Conservation (phyloP, 495 filamentous ascomycete genomes). For the Xylaria curta region DNA sequence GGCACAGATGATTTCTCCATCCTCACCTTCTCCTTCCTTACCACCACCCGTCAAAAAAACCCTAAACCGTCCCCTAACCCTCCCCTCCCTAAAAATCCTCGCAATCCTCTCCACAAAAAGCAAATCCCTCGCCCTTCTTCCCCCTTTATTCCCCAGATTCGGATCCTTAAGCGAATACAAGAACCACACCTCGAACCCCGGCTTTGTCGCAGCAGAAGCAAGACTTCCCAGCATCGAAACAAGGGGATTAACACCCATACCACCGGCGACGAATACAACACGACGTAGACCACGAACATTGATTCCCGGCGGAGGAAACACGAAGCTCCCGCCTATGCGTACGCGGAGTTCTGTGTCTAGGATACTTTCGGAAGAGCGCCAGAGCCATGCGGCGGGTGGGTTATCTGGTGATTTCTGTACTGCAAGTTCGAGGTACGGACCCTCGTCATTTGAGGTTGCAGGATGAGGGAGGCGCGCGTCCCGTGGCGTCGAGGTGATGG, state of each 20-base stretch:
- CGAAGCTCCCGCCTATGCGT: constrained; percentile 80
- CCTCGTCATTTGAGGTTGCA: neutral
- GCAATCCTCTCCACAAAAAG: constrained; percentile 55
- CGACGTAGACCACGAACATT: constrained; percentile 52
- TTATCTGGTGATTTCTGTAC: constrained; percentile 70
- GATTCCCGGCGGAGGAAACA: constrained; percentile 68
- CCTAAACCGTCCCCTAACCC: constrained; percentile 38
- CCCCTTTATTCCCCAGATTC: neutral
- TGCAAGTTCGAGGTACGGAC: constrained; percentile 71
- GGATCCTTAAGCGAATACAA: constrained; percentile 51
- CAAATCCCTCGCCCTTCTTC: constrained; percentile 32
- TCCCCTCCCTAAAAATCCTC: constrained; percentile 38
- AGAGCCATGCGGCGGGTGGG: constrained; percentile 68
- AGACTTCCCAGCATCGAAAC: constrained; percentile 54
- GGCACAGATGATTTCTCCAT: constrained; percentile 31
- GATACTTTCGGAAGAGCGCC: constrained; percentile 49
- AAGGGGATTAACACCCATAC: constrained; percentile 80
- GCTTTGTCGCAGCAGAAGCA: constrained; percentile 23
- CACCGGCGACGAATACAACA: constrained; percentile 78
- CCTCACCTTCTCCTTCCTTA: neutral
- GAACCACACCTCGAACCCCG: constrained; percentile 39
- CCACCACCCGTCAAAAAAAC: constrained; percentile 44
- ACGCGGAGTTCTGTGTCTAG: constrained; percentile 64
- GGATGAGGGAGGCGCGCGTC: constrained; percentile 43
- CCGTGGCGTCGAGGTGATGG: constrained; percentile 78